phyloP scores from a whole-genome alignment of 1,284 basidiomycete species.

The Taiwanofungus camphoratus region DNA sequence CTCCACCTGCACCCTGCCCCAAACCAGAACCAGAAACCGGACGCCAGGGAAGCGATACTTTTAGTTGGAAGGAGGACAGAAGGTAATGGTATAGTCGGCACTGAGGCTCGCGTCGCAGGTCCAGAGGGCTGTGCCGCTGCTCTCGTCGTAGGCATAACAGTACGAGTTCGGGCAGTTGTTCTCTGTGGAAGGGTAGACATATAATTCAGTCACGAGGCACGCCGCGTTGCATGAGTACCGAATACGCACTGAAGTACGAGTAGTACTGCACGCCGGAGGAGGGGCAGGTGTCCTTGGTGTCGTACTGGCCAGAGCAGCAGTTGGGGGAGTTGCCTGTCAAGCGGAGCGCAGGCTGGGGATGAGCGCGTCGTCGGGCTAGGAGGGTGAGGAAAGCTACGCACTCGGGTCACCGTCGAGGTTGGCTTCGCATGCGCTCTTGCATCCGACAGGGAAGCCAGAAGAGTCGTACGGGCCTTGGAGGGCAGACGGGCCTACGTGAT shows the following conservation, averaged over 20 bases:
- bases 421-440: conserved; percentile 53
- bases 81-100: conserved; percentile 45
- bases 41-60: too few relatives aligned
- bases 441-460: conserved; percentile 47
- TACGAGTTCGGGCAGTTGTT: conserved; percentile 40
- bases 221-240: neutral
- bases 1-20: too few relatives aligned
- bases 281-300: conserved; percentile 47
- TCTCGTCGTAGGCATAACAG: conserved; percentile 48
- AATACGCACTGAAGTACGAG: conserved; percentile 44
- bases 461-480: conserved; percentile 49
- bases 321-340: conserved; percentile 43
- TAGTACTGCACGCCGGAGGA: conserved; percentile 45
- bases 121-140: conserved; percentile 40
- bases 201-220: neutral
- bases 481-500: conserved; percentile 38
- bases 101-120: conserved; percentile 31
- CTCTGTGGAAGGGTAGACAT: conserved; percentile 28
- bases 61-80: conserved; percentile 38
- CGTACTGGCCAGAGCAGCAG: conserved; percentile 51
- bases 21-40: neutral
- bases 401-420: conserved; percentile 42
- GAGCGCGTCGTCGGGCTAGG: neutral
- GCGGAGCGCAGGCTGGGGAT: neutral
- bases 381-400: conserved; percentile 15